Evolutionary conservation across 106 monocot species (phyloP), one percentile per base, ranked within the genome.

Genomic region (Dendrobium chrysotoxum): DNA sequence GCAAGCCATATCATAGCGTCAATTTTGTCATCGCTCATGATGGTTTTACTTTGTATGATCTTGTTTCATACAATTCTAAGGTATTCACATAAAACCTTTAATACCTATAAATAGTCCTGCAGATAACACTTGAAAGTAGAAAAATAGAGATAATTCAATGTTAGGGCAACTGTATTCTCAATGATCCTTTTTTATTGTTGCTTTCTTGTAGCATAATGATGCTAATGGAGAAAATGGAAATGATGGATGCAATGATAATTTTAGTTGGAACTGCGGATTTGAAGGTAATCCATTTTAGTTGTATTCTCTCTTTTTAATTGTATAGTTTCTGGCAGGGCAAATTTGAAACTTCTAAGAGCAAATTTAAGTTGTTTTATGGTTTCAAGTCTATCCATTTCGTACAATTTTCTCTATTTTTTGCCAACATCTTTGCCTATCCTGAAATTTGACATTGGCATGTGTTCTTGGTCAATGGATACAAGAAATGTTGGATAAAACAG

Each of bases 231-330:
- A 99, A 85, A 46, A 81, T 41, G 99, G 95, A 55, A 87, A 83
- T 77, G 99, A 95, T 91, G 99, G 95, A 86, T 71, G 91, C 88
- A 95, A 99, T 86, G 98, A 95, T 77, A 99, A 99, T 82, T 87
- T 88, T 85, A 99, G 99, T 81, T 99, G 99, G 99, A 99, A 99
- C 73, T 99, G 95, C 84, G 99, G 99, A 82, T 82, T 83, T 93
- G 99, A 99, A 93, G 99, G 99, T 99, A 88, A 78, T 65, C 54
- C 15, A 64, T 45, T 46, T 53, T 35, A 23, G 41, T 31, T 7
- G 18, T 47, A 40, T 30, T 53, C 35, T 17, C 45, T 74, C 28
- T 10, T 30, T 28, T 11, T 78, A 40, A 40, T 17, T 72, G 28
- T 39, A 4, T 11, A 26, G 38, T 72, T 39, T 39, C 38, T 38